phyloP scores from a whole-genome alignment of 208 protist species.

The Strigomonas oncopelti region DNA sequence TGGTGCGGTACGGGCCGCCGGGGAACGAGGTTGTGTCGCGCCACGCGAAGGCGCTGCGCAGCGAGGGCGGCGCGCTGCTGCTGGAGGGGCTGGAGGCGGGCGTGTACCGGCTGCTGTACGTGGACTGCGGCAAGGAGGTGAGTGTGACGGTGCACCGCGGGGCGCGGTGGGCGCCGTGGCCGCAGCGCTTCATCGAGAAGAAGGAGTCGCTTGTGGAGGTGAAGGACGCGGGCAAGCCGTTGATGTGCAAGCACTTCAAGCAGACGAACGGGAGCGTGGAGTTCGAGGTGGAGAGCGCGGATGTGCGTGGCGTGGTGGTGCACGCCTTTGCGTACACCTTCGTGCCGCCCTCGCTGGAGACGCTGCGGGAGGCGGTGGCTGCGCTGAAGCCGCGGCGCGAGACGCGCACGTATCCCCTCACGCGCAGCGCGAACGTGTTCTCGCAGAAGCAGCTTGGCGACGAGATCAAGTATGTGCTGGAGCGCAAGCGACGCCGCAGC shows the following conservation, averaged over 20 bases:
- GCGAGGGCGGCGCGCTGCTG: conserved; percentile 2
- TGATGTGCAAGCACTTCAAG: background rate
- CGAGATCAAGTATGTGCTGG: conserved; percentile 19
- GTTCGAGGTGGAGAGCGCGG: background rate
- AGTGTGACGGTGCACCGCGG: conserved; percentile 7
- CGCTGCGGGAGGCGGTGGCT: background rate
- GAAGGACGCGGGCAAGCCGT: background rate
- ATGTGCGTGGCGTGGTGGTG: conserved; percentile 6
- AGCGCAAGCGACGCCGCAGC: conserved; percentile 10
- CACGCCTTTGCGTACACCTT: conserved; percentile 20
- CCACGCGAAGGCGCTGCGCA: background rate
- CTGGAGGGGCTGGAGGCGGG: conserved; percentile 9
- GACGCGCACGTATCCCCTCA: background rate
- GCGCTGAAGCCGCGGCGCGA: background rate
- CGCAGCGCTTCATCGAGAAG: conserved; percentile 12
- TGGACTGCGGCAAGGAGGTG: background rate
- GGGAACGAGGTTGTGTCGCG: background rate
- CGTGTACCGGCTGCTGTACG: conserved; percentile 8
- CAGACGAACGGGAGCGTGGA: conserved; percentile 4
- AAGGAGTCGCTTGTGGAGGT: background rate
- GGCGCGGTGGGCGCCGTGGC: conserved; percentile 12
- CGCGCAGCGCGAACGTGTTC: background rate
- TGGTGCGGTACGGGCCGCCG: background rate
- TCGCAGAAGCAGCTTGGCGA: conserved; percentile 11
- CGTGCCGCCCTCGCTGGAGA: conserved; percentile 6